Base-by-base conservation (phyloP, 2,329 filamentous ascomycete genomes). In the Annulohypoxylon truncatum region DNA sequence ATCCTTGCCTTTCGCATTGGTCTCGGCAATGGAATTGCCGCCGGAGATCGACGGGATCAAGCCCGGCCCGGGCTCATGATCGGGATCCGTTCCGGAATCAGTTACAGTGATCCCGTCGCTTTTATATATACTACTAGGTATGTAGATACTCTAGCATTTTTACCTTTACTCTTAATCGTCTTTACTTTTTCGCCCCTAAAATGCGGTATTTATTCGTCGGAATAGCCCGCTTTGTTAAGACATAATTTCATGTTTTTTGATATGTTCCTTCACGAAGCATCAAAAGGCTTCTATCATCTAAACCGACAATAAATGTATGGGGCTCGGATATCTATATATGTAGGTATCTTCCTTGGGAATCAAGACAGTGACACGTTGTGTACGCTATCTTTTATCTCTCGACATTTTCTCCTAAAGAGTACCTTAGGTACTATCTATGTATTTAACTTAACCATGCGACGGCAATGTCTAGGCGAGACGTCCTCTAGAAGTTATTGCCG, bases 21-120 rank as follows among this genome's bases (percentile, higher is more conserved):
- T 48, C 3, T 35, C 64, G 61, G 64, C 47, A 67, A 40, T 61
- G 61, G 40, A 51, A 61, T 48, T 35, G n/a, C 67, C 64, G 61
- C 67, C 67, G 67, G 67, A 69, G 54, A 69, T 65, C 67, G 67
- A 67, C 64, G 67, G 67, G 35, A 10, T 51, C 26, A 31, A 64
- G 5, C 13, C 59, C 63, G 66, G 22, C 22, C 52, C 59, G 59
- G 44, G 10, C 15, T 58, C 26, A 46, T 22, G 35, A 28, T 42
- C 38, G 13, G 20, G 22, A 29, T 29, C 9, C 18, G 18, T 22
- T 8, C 35, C 31, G 38, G 31, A 9, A 20, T 38, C 22, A 28
- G 33, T 42, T 40, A 56, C n/a, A 38, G 13, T 8, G 5, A 18
- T 18, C 35, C 6, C n/a, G n/a, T 38, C 3, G n/a, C 35, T 38